phyloP scores from a whole-genome alignment of 306 rosid genomes.

The Vigna angularis region DNA sequence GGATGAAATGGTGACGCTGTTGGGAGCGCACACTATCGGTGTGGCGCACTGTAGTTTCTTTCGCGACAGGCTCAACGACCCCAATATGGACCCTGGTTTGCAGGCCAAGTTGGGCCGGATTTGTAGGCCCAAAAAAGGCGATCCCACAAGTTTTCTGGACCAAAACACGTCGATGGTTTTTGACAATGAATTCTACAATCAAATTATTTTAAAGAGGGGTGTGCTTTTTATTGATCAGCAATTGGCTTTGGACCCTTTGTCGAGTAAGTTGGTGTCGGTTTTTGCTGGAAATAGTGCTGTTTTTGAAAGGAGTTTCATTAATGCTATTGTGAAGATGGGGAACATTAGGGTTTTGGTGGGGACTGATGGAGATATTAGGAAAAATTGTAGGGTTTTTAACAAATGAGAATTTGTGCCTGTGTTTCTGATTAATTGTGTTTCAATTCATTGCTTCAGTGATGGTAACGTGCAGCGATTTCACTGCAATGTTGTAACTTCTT shows the following conservation, averaged over 20 bases:
- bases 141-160: slow-evolving; percentile 53
- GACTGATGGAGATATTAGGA: slow-evolving; percentile 56
- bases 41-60: slow-evolving; percentile 60
- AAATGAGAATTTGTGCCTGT: too few relatives aligned
- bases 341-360: slow-evolving; percentile 49
- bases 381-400: slow-evolving; percentile 58
- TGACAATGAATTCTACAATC: slow-evolving; percentile 54
- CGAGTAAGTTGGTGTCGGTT: slow-evolving; percentile 38
- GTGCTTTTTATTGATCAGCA: slow-evolving; percentile 59
- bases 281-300: slow-evolving; percentile 45
- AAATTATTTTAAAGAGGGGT: slow-evolving; percentile 48
- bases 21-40: slow-evolving; percentile 75
- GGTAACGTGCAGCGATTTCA: too few relatives aligned
- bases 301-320: slow-evolving; percentile 49
- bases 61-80: slow-evolving; percentile 44
- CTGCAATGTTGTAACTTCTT: too few relatives aligned
- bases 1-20: slow-evolving; percentile 64
- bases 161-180: slow-evolving; percentile 53
- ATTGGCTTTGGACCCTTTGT: slow-evolving; percentile 46
- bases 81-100: slow-evolving; percentile 52
- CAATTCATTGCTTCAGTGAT: too few relatives aligned
- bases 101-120: slow-evolving; percentile 19
- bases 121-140: background rate
- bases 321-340: slow-evolving; percentile 61
- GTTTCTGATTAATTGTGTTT: background rate